Evolutionary conservation across 192 early-diverging fungal genomes (phyloP).

Genomic region (Coemansia sp.): DNA sequence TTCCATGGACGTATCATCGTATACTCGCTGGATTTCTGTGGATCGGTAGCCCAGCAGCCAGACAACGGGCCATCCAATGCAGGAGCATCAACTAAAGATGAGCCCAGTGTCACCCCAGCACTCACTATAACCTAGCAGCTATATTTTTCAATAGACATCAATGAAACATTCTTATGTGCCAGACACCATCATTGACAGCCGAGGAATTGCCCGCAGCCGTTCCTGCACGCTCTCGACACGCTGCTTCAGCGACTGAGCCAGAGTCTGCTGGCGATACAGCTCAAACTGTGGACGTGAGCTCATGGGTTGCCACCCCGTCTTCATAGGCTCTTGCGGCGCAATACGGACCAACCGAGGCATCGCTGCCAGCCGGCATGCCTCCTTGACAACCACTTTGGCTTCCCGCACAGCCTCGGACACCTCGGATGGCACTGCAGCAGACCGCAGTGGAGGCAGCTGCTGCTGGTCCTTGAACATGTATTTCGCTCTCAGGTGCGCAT

Average conservation of each 20-base stretch:
- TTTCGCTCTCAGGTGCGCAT: constrained; percentile 70
- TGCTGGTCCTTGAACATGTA: constrained; percentile 20
- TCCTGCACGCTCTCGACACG: constrained; percentile 40
- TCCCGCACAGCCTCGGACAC: constrained; percentile 24
- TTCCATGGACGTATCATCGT: constrained; percentile 83
- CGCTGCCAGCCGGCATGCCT: constrained; percentile 40
- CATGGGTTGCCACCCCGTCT: constrained; percentile 35
- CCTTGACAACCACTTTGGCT: constrained; percentile 21
- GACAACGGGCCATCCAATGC: too few relatives aligned
- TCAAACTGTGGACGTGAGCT: constrained; percentile 40
- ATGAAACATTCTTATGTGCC: too few relatives aligned
- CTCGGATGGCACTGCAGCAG: not conserved
- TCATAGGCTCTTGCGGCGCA: not conserved
- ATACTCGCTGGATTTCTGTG: constrained; percentile 70
- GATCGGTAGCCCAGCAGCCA: not conserved
- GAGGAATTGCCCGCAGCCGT: constrained; percentile 23
- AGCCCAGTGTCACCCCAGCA: too few relatives aligned
- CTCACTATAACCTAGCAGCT: not conserved
- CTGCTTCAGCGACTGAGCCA: constrained; percentile 43
- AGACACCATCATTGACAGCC: not conserved
- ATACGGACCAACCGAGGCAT: constrained; percentile 39
- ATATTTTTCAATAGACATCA: too few relatives aligned
- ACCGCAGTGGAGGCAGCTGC: constrained; percentile 10
- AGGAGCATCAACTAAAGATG: too few relatives aligned
- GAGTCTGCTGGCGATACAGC: constrained; percentile 45